A percentile compares a stretch with the other conserved stretches of the same genome.
These are phyloP conservation scores for Saccharomycopsis guyanensis DNA, from an alignment of 805 yeast genomes.

Conservation along the genomic window DNA sequence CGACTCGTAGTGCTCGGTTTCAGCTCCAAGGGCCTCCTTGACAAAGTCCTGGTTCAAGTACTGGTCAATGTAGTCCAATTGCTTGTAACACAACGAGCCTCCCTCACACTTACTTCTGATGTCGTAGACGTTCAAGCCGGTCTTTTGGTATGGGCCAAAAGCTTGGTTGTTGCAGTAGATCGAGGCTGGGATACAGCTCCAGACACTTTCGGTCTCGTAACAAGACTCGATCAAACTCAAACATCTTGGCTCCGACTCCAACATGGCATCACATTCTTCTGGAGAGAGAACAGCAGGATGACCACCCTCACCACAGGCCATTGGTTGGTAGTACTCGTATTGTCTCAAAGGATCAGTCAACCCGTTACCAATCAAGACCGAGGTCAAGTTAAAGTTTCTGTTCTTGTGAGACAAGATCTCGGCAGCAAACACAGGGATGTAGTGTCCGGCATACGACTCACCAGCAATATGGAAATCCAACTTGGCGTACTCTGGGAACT, in stretches of 20 bases:
- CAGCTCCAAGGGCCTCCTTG: constrained; percentile 80
- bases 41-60: constrained; percentile 76
- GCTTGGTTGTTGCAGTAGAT: constrained; percentile 84
- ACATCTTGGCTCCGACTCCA: constrained; percentile 68
- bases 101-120: constrained; percentile 76
- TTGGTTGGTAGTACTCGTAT: constrained; percentile 73
- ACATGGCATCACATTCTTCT: constrained; percentile 71
- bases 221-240: constrained; percentile 67
- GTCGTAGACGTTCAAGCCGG: constrained; percentile 91
- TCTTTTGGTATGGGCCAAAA: constrained; percentile 72
- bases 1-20: constrained; percentile 69
- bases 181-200: constrained; percentile 88
- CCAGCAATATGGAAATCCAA: constrained; percentile 83
- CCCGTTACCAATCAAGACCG: constrained; percentile 87
- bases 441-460: constrained; percentile 91
- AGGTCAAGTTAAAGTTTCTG: constrained; percentile 55
- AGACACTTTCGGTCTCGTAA: constrained; percentile 63
- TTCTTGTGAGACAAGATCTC: constrained; percentile 63
- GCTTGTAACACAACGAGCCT: constrained; percentile 60
- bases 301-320: constrained; percentile 95
- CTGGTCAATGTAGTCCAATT: constrained; percentile 63
- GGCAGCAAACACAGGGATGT: constrained; percentile 81
- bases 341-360: constrained; percentile 80
- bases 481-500: constrained; percentile 50
- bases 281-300: constrained; percentile 65